Evolutionary conservation across 169 alveolate species (phyloP), one percentile per base, ranked within the genome.

Genomic region (Cryptosporidium sp.): DNA sequence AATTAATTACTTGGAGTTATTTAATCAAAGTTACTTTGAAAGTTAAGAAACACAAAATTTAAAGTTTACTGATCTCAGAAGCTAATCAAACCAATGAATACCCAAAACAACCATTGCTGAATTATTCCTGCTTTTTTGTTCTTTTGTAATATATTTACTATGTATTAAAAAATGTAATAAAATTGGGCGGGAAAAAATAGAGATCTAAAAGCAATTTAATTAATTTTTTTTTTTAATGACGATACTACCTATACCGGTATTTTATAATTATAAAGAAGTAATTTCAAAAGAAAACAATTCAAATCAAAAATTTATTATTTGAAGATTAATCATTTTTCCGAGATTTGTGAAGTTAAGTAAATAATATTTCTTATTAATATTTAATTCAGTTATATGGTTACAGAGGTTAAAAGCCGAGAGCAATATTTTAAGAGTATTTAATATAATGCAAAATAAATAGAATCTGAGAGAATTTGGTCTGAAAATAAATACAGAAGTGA

Each of bases 161-260:
- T 10, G 1, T 12, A 21, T 1, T 10, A 7, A 31, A 21, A 65
- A 65, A 65, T 65, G 72, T 65, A 44, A 65, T 23, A 37, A 37
- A 23, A 7, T 31, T 65, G 48, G 51, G 72, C 72, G 72, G 72
- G 72, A 26, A 65, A 65, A 14, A 16, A 7, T 14, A n/a, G 51
- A 65, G 72, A 65, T 65, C 72, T 65, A 65, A 65, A 33, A 33
- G 72, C 29, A 33, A 33, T 18, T 16, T 65, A 14, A 48, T 14
- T 48, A 1, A 45, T 33, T 65, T 65, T 10, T 42, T 9, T 33
- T 33, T 23, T 29, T 6, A n/a, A 56, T 10, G 35, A 56, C 72
- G 72, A 7, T 65, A 65, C 72, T 65, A 33, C 51, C 48, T n/a
- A 65, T 31, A 33, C 72, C 72, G 72, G 72, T 26, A 65, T n/a